Evolutionary conservation across 768 basidiomycete species (phyloP), one percentile per base, ranked within the genome.

Genomic region (Tricholoma sp.): DNA sequence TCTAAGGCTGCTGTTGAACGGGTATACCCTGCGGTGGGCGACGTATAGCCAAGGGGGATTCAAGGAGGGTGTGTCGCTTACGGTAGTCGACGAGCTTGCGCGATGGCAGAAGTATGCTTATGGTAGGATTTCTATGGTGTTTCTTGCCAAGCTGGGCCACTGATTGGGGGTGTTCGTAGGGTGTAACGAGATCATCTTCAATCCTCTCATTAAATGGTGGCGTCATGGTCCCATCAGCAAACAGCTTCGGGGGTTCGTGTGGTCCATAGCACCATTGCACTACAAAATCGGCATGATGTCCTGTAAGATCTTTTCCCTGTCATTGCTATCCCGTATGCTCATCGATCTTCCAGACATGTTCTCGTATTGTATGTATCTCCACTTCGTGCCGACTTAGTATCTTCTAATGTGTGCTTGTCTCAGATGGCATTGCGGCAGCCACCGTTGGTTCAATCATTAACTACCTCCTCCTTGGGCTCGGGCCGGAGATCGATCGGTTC

Each of bases 11-110:
- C 74, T 91, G 64, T 74, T 88, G 53, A 76, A 82, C 53, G 87
- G 85, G 2, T 91, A 89, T 65, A 85, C 82, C 54, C 77, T 91
- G 59, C 79, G 88, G 11, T 87, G 89, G 91, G 89, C 91, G 33
- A 89, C 89, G 1, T 95, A 95, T 69, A 86, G 83, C 1, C 77
- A 88, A 33, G 85, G 91, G 34, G 88, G 84, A 6, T 95, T 94
- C 72, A 89, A 94, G 73, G 93, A 95, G 65, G 93, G 93, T 54
- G 93, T 95, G 18, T 86, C 84, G 4, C 73, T 95, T 49, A 93
- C 91, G 0, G 82, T 86, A 55, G 91, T 91, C 28, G 93, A 96
- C 68, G 94, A 96, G 68, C 70, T 96, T 17, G 91, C 91, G 48
- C 72, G 94, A 9, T 95, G 94, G 94, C 91, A 94, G 61, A 96